Percentiles rank a stretch among this genome's conserved stretches.
phyloP scores from a whole-genome alignment of 2,329 filamentous ascomycete genomes.

The Colletotrichum gloeosporioides region DNA sequence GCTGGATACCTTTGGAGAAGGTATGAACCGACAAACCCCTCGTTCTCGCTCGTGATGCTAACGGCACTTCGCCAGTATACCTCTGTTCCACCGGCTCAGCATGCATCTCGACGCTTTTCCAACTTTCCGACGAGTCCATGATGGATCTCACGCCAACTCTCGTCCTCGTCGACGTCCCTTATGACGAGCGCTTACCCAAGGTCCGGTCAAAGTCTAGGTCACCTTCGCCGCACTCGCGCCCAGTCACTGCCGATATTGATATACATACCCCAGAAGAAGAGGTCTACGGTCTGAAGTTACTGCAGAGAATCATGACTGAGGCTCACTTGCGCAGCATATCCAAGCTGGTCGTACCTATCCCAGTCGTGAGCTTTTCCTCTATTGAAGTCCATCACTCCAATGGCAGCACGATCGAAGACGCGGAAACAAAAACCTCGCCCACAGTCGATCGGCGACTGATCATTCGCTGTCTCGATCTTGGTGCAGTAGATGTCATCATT shows the following conservation, averaged over 20 bases:
- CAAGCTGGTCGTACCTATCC: conserved; percentile 62
- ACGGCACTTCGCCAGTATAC: conserved; percentile 46
- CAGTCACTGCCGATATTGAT: conserved; percentile 37
- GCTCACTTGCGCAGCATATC: conserved; percentile 61
- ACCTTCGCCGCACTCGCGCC: conserved; percentile 49
- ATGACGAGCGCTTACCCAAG: conserved; percentile 50
- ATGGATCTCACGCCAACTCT: conserved; percentile 61
- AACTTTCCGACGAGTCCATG: conserved; percentile 58
- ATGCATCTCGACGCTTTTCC: conserved; percentile 58
- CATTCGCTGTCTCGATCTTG: conserved; percentile 80
- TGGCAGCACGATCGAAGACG: conserved; percentile 27
- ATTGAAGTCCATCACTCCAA: conserved; percentile 28
- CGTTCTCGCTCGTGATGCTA: background rate
- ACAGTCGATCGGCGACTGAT: conserved; percentile 54
- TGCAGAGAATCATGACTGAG: conserved; percentile 64
- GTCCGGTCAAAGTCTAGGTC: conserved; percentile 41
- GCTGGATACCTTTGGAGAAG: conserved; percentile 59
- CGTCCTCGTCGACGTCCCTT: conserved; percentile 62
- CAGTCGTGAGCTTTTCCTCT: conserved; percentile 52
- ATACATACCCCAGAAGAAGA: conserved; percentile 52
- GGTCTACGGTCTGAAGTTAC: conserved; percentile 58
- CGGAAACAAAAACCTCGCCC: background rate
- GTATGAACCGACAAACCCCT: conserved; percentile 37
- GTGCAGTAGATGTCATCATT: conserved; percentile 84
- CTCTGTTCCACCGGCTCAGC: conserved; percentile 58